Base-by-base conservation (phyloP, 2,329 filamentous ascomycete species). In the Coniochaeta prunicola region DNA sequence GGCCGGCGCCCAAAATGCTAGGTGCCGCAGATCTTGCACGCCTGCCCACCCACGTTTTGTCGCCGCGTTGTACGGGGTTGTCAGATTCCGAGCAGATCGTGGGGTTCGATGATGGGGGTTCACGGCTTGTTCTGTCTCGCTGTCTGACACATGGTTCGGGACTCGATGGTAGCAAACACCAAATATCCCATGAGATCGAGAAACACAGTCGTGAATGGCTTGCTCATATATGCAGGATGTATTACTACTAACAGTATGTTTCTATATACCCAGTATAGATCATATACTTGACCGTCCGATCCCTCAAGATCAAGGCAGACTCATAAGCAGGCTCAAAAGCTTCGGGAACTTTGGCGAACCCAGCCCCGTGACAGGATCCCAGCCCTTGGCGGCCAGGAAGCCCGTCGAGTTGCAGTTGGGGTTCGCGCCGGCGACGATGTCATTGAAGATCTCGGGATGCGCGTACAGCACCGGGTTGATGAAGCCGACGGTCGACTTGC, bases 401-500 rank as follows among this genome's bases (percentile, higher is more conserved):
- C 77, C 77, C 2, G 70, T 70, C 1, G 73, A 71, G 19, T 66
- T 66, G 30, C 73, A 75, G 10, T 67, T 71, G 0, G 68, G 67
- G 50, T 75, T 76, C 45, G 67, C 70, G 0, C 76, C 76, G 1
- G 60, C 64, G 0, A 69, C 74, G 59, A 79, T 64, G 53, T 69
- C 67, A 1, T 59, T 67, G 38, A 69, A 67, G 3, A 69, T 62
- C 57, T 68, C 68, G 3, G 67, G 66, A 15, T 69, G 64, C 13
- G 59, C 57, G 57, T 69, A 69, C 73, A 82, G 64, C 42, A 76
- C 74, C 0, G 76, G 79, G 56, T 83, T 79, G 21, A 83, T 67
- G 62, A 83, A 83, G 0, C 80, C 80, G 12, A 83, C 73, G 0
- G 78, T 69, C 5, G 70, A 67, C 67, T 80, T 81, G 2, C 74